phyloP scores from a whole-genome alignment of 2,329 filamentous ascomycete species.

The Aspergillus sp. region DNA sequence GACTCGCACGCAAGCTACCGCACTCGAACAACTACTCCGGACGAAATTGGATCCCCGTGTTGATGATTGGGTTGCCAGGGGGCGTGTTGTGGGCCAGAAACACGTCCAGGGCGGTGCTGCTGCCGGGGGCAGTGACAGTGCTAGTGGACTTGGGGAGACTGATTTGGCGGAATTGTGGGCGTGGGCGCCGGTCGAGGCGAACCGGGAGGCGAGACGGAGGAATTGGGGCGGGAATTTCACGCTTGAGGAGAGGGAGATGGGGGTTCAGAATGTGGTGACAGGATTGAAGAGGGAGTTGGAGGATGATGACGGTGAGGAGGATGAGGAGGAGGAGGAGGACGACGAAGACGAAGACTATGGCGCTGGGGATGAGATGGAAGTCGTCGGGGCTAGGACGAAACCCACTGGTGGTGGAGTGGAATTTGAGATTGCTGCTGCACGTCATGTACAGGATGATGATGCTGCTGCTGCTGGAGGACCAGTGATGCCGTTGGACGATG shows the following conservation, averaged over 20 bases:
- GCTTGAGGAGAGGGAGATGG: constrained; percentile 57
- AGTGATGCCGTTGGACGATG: constrained; percentile 35
- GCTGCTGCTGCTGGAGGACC: constrained; percentile 8
- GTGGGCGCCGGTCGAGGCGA: constrained; percentile 45
- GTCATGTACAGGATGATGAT: background rate
- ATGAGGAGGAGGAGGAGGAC: constrained; percentile 46
- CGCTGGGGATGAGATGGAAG: constrained; percentile 32
- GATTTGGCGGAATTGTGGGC: constrained; percentile 55
- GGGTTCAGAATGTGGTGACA: constrained; percentile 62
- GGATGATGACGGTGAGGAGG: constrained; percentile 45
- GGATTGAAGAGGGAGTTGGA: constrained; percentile 54
- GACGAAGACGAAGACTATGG: constrained; percentile 32
- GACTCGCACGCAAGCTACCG: constrained; percentile 52
- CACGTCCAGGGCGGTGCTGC: background rate
- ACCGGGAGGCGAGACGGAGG: constrained; percentile 37
- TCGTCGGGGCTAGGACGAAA: constrained; percentile 30
- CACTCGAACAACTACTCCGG: constrained; percentile 63
- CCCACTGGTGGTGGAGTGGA: constrained; percentile 23
- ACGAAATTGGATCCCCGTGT: constrained; percentile 77
- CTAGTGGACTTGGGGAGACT: constrained; percentile 30
- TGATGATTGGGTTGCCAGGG: constrained; percentile 62
- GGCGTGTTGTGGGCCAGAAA: constrained; percentile 30
- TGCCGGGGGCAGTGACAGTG: background rate
- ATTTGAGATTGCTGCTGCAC: constrained; percentile 24
- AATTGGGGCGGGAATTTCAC: constrained; percentile 62